Evolutionary conservation across 2,329 filamentous ascomycete species (phyloP).

Genomic region (Aspergillus amoenus): DNA sequence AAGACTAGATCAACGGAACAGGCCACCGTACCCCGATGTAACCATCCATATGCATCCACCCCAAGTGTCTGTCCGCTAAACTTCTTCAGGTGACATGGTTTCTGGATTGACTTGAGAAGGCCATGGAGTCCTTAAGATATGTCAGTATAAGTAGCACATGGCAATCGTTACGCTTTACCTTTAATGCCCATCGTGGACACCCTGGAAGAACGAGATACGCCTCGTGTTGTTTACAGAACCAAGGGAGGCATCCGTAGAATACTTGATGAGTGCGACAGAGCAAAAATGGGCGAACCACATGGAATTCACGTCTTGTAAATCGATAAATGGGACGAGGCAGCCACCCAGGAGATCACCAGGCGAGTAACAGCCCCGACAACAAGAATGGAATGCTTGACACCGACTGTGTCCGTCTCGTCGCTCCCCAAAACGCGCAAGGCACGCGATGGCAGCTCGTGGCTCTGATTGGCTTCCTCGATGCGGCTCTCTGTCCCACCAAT

Average conservation of each 20-base stretch:
- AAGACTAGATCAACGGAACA: constrained; percentile 90
- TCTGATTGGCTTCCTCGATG: constrained; percentile 20
- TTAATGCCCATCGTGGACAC: constrained; percentile 46
- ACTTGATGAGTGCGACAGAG: constrained; percentile 1
- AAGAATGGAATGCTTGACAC: constrained; percentile 34
- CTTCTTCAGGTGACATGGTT: constrained; percentile 80
- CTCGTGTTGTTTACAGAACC: constrained; percentile 28
- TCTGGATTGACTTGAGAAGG: constrained; percentile 94
- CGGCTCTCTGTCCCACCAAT: background rate
- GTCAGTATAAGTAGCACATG: constrained; percentile 6
- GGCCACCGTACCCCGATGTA: constrained; percentile 86
- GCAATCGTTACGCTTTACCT: constrained; percentile 30
- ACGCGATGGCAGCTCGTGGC: constrained; percentile 25
- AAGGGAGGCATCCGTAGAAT: constrained; percentile 19
- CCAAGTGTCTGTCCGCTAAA: constrained; percentile 84
- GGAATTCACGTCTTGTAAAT: constrained; percentile 1
- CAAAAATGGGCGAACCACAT: constrained; percentile 1
- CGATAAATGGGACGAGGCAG: background rate
- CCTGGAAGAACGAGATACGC: constrained; percentile 27
- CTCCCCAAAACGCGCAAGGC: constrained; percentile 29
- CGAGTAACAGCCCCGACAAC: constrained; percentile 21
- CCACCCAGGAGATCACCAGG: constrained; percentile 7
- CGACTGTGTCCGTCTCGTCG: constrained; percentile 13
- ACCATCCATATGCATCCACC: constrained; percentile 98
- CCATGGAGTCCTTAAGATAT: constrained; percentile 70